Base-by-base conservation (phyloP, 2,329 filamentous ascomycete species). In the Nectriaceae sp. region DNA sequence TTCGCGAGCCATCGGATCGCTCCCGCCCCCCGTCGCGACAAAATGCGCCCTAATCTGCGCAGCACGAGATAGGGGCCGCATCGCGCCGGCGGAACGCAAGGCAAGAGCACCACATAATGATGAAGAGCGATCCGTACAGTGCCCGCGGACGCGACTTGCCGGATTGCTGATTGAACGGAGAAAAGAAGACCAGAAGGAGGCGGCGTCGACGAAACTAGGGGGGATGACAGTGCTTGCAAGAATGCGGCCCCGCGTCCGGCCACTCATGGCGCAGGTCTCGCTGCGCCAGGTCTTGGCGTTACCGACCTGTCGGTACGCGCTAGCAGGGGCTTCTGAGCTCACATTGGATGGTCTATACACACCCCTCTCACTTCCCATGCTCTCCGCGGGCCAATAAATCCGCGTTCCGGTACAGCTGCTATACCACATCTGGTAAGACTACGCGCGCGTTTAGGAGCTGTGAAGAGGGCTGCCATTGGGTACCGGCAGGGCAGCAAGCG, bases 251-350 rank as follows among this genome's bases (percentile, higher is more conserved):
- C 50, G 42, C 40, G 20, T 21, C 48, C 52, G 56, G 46, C 67
- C 66, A 67, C 44, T 68, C 56, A 65, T 46, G 46, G 47, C 31
- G 33, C 47, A 52, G 52, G 50, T 42, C 48, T 55, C 52, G 59
- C 29, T 44, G 53, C 53, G 56, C 42, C n/a, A 57, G 55, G 47
- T 43, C 44, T 59, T 67, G 61, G 67, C 60, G 57, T 39, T 68
- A 64, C 69, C 69, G 67, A 57, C 55, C 55, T 68, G 63, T 58
- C 69, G 69, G 63, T 64, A 63, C 60, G 54, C 65, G 61, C 69
- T 71, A 71, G 63, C 31, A 59, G 39, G 53, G 57, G 33, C 47
- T 35, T 46, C 49, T 29, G 44, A 37, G 48, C 40, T 51, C 44
- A 11, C 20, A 52, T 40, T 15, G 10, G 36, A 44, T 4, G 44